Conservation (phyloP, 805 yeast genomes). For the Myxozyma sirexii region DNA sequence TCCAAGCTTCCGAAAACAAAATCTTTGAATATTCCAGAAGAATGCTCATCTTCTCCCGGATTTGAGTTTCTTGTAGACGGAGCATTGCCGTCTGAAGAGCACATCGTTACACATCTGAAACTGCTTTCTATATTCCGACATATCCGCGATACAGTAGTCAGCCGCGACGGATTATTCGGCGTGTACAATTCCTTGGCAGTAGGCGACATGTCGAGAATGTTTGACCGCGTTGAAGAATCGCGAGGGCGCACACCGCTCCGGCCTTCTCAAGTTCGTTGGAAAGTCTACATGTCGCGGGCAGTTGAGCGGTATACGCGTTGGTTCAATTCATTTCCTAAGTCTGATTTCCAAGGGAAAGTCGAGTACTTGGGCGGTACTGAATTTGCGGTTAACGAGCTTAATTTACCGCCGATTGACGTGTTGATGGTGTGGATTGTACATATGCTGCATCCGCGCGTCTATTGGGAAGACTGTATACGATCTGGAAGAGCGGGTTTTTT, state of each 20-base stretch:
- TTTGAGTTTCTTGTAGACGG: conserved; percentile 3
- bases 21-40: not conserved
- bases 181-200: conserved; percentile 1
- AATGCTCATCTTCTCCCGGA: not conserved
- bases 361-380: not conserved
- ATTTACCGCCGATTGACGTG: conserved; percentile 36
- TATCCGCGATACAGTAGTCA: not conserved
- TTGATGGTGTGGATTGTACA: conserved; percentile 37
- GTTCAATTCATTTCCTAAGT: conserved; percentile 9
- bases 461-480: conserved; percentile 31
- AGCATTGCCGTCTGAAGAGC: conserved; percentile 5
- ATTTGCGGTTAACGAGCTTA: not conserved
- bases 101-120: conserved; percentile 13
- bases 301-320: conserved; percentile 17
- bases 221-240: not conserved
- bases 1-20: not conserved
- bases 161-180: conserved; percentile 3
- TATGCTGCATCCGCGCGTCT: conserved; percentile 34
- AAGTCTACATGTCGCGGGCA: conserved; percentile 16
- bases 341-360: not conserved
- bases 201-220: conserved; percentile 18
- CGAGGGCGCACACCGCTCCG: not conserved
- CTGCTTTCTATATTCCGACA: conserved; percentile 3
- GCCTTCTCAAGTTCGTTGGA: conserved; percentile 9
- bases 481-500: conserved; percentile 6